phyloP scores from a whole-genome alignment of 305 asterid species.

The Fraxinus baroniana region DNA sequence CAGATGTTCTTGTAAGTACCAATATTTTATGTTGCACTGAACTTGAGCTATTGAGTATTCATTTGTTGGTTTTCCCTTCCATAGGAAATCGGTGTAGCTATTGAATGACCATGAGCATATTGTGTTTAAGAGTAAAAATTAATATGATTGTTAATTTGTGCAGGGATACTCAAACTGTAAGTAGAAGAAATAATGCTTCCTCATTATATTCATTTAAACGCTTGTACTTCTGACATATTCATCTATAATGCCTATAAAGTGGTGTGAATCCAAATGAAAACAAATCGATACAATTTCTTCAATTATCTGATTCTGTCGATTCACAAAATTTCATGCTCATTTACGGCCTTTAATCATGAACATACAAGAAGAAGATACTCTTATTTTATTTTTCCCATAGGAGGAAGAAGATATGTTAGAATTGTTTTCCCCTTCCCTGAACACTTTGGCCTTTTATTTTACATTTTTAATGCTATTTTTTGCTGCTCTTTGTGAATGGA shows the following conservation, averaged over 20 bases:
- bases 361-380: background rate
- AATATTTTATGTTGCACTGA: background rate
- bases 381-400: background rate
- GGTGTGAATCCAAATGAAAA: background rate
- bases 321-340: background rate
- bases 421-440: background rate
- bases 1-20: slow-evolving; percentile 82
- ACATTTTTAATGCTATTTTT: background rate
- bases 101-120: background rate
- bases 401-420: background rate
- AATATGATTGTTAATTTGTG: background rate
- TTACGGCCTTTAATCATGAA: background rate
- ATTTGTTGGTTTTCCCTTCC: slow-evolving; percentile 4
- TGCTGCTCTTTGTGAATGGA: background rate
- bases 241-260: background rate
- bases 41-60: background rate
- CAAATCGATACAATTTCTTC: too few relatives aligned
- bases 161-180: background rate
- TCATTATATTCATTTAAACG: background rate
- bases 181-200: background rate
- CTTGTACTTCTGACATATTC: background rate
- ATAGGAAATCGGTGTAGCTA: background rate
- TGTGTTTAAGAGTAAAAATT: background rate
- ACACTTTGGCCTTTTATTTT: background rate
- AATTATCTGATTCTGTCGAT: too few relatives aligned